Base-by-base conservation (phyloP, 148 eudicot species). In the Arbutus unedo region DNA sequence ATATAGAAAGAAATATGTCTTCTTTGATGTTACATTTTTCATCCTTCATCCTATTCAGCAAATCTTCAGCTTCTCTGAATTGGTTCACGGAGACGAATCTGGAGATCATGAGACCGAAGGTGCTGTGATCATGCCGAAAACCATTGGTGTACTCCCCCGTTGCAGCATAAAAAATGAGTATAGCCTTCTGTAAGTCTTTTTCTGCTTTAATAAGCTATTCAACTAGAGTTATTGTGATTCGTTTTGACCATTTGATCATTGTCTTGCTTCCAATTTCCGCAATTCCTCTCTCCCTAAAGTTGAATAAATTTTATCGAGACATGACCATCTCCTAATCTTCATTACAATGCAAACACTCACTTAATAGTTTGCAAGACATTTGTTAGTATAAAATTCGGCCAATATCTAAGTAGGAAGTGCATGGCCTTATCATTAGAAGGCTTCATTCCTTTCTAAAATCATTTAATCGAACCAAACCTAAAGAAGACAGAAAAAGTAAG, bases 121-220 rank as follows among this genome's bases (percentile, higher is more conserved):
- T n/a, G n/a, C n/a, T n/a, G 49, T 82, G 88, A 81, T 93, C 95
- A 84, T 96, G 99, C 78, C 86, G 87, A 82, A 87, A 96, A 11
- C 98, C 99, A 82, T 89, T 94, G 76, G 79, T 83, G 72, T 96
- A 93, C 86, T 96, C 99, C 8, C 86, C 92, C 2, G 94, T 90
- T 56, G 98, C 99, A 3, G 97, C 87, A 87, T 94, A 96, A 70
- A 96, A 96, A 57, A 96, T 59, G 0, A 86, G 45, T 79, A 90
- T 82, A 23, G 98, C 98, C 74, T 88, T 96, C 19, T 88, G 79
- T 51, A 93, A 72, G 85, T 94, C 88, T 77, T 88, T 94, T 85
- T 96, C 98, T 8, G 94, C 90, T 84, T 88, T 85, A 60, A 94
- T 91, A 64, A 94, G 87, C 83, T 90, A 89, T 82, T 90, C 93